Evolutionary conservation across 192 early-diverging fungal genomes (phyloP), one percentile per base, ranked within the genome.

Genomic region (Entomortierella parvispora): DNA sequence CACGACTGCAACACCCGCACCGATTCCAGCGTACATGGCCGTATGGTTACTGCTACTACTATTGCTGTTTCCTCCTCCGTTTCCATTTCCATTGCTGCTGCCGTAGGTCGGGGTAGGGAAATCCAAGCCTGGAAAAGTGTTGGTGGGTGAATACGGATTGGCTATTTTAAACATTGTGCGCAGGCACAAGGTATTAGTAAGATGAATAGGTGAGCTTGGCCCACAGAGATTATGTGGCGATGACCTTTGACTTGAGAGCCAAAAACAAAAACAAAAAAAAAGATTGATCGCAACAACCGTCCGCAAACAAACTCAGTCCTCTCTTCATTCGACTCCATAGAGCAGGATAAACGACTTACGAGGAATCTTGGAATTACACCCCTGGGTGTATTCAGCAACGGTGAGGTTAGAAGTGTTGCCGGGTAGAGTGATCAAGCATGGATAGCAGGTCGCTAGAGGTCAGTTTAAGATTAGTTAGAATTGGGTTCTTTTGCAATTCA

Each of bases 11-110:
- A 62, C 59, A 25, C 56, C 71, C 18, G 37, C 50, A 26, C 52
- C 71, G 29, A 76, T 76, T 45, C 71, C 71, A 32, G 53, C 59
- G 23, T 67, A 67, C 25, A 76, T 25, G 18, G 58, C 71, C 9
- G 58, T 61, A 11, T 76, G 60, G 54, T 44, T 62, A 2, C 58
- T 37, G 45, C 28, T 59, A 11, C n/a, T 66, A 53, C 52, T 62
- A 2, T 49, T 37, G 45, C 28, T 59, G 5, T 32, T n/a, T 9
- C 31, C 22, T 22, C 20, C 31, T n/a, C 33, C 20, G 10, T 32
- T 25, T 8, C 57, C 57, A 18, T 57, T 56, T 23, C 45, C 53
- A 25, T 57, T 52, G 37, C 33, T 45, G 47, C 15, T 54, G 23
- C 34, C 28, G 23, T 22, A 48, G 8, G 23, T 25, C 15, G 56